Conservation (phyloP, 345 rosid genomes). For the Camelina laxa region DNA sequence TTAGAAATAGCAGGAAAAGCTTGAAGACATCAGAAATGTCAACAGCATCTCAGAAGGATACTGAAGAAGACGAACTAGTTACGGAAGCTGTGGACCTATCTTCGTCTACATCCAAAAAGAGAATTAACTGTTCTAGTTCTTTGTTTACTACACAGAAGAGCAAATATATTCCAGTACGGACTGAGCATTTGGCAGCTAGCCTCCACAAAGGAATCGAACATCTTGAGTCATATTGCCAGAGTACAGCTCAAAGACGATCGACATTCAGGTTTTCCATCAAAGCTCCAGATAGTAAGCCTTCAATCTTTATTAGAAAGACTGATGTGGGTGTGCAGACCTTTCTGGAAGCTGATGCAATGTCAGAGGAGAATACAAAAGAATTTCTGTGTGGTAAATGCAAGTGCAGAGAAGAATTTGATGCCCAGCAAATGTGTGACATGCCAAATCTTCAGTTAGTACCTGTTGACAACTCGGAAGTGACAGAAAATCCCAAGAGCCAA, state of each 20-base stretch:
- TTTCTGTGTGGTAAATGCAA: conserved; percentile 64
- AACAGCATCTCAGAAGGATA: not conserved
- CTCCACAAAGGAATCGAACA: not conserved
- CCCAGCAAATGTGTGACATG: conserved; percentile 45
- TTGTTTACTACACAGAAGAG: not conserved
- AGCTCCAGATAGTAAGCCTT: conserved; percentile 54
- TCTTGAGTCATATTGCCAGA: not conserved
- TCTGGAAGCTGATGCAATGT: conserved; percentile 48
- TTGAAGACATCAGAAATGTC: not conserved
- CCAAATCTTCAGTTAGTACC: conserved; percentile 69
- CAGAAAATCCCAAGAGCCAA: not conserved
- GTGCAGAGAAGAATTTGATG: conserved; percentile 48
- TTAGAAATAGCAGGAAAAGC: conserved; percentile 1
- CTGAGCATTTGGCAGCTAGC: not conserved
- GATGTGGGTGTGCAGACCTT: conserved; percentile 79
- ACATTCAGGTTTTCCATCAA: conserved; percentile 66
- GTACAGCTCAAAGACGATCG: conserved; percentile 42
- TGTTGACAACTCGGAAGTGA: conserved; percentile 55
- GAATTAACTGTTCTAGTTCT: not conserved
- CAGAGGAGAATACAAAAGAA: conserved; percentile 40
- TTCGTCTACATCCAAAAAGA: not conserved
- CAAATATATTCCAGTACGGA: not conserved
- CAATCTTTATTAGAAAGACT: conserved; percentile 49
- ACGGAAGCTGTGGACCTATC: not conserved
- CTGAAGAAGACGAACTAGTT: not conserved